Conservation (phyloP, 2,329 filamentous ascomycete species). For the Chrysoporthe puriensis region DNA sequence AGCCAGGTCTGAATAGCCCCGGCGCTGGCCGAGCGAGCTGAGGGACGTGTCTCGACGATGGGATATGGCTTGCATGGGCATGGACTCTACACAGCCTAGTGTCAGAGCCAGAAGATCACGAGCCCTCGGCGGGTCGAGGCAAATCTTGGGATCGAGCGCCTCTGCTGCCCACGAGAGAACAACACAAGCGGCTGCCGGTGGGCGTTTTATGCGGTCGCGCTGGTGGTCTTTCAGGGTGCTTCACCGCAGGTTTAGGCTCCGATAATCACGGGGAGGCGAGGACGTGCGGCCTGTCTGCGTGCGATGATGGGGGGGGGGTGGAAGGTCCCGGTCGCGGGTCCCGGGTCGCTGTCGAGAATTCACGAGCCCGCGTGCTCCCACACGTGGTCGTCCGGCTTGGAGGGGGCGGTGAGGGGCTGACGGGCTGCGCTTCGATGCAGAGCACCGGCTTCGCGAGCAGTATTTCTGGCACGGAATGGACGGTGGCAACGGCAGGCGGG, state of each 20-base stretch:
- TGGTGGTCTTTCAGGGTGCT: neutral
- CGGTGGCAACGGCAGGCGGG: conserved; percentile 9
- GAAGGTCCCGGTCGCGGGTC: neutral
- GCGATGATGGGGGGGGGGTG: neutral
- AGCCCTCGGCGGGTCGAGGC: conserved; percentile 33
- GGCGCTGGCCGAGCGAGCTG: conserved; percentile 60
- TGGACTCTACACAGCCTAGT: conserved; percentile 31
- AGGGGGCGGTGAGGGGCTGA: conserved; percentile 3
- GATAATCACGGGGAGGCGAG: neutral
- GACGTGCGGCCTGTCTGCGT: neutral
- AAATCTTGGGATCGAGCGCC: conserved; percentile 9
- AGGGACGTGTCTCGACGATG: conserved; percentile 48
- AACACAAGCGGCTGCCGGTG: conserved; percentile 18
- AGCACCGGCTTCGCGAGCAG: conserved; percentile 14
- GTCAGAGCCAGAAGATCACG: conserved; percentile 35
- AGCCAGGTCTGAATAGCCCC: conserved; percentile 59
- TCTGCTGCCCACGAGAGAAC: conserved; percentile 28
- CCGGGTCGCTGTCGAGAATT: conserved; percentile 4
- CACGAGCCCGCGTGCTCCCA: neutral
- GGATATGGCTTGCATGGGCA: conserved; percentile 60
- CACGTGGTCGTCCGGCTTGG: neutral
- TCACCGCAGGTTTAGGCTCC: conserved; percentile 5
- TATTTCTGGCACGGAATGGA: conserved; percentile 16
- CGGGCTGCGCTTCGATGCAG: conserved; percentile 14
- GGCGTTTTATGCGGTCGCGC: neutral